Evolutionary conservation across 257 asterid species (phyloP).

Genomic region (Solanum tarapatanum): DNA sequence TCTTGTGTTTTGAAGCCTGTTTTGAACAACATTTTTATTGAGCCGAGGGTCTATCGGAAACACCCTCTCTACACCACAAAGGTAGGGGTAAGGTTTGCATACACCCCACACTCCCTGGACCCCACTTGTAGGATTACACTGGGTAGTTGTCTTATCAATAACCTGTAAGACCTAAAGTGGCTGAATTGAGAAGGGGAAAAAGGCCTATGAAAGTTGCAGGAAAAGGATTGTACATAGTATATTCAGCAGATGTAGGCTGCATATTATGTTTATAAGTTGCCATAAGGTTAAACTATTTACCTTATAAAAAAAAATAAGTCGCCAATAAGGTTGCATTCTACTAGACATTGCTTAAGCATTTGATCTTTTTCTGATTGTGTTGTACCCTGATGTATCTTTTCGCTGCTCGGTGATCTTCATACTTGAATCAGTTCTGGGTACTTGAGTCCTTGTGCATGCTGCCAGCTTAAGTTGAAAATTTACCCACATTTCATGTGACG

Average conservation of each 20-base stretch:
- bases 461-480: not conserved
- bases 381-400: not conserved
- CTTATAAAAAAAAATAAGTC: not conserved
- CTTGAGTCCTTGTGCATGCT: not conserved
- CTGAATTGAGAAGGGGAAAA: not conserved
- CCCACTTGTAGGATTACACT: not conserved
- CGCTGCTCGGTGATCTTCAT: not conserved
- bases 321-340: not conserved
- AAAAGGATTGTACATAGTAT: not conserved
- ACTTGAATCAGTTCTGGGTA: not conserved
- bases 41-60: not conserved
- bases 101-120: not conserved
- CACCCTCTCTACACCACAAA: not conserved
- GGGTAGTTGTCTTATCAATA: not conserved
- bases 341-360: not conserved
- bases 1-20: not conserved
- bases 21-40: not conserved
- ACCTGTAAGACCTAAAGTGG: not conserved
- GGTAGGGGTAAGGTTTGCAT: not conserved
- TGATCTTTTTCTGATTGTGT: not conserved
- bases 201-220: not conserved
- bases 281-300: not conserved
- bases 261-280: not conserved
- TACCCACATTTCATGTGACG: not conserved
- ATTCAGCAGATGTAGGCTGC: not conserved